These are phyloP conservation scores for Penicillium sp. DNA, from an alignment of 2,329 filamentous ascomycete genomes.

Conservation along the genomic window DNA sequence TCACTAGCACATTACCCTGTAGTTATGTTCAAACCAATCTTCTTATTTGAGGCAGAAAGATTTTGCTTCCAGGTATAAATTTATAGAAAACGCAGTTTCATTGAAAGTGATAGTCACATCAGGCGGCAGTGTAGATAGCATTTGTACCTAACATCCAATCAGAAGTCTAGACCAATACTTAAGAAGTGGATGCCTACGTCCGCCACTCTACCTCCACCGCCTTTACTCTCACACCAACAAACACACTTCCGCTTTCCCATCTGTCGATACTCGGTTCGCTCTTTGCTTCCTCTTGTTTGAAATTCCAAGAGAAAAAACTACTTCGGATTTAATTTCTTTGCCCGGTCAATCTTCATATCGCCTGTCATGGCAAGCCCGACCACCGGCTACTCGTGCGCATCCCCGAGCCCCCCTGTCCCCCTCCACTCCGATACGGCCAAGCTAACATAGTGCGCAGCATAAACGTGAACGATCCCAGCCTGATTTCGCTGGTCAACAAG, in stretches of 20 bases:
- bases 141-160: background rate
- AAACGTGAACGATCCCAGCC: conserved; percentile 69
- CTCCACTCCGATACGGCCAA: conserved; percentile 27
- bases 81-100: background rate
- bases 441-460: conserved; percentile 52
- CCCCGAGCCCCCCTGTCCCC: conserved; percentile 22
- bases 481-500: conserved; percentile 91
- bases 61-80: background rate
- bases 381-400: conserved; percentile 46
- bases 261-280: conserved; percentile 5
- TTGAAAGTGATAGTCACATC: background rate
- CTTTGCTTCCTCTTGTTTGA: conserved; percentile 17
- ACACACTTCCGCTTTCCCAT: conserved; percentile 20
- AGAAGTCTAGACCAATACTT: background rate
- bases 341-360: conserved; percentile 18
- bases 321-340: background rate
- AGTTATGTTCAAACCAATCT: conserved; percentile 29
- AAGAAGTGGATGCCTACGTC: conserved; percentile 5
- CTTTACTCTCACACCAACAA: conserved; percentile 23
- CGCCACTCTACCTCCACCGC: conserved; percentile 27
- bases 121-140: conserved; percentile 1
- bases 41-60: conserved; percentile 5
- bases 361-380: conserved; percentile 48
- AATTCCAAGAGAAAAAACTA: background rate
- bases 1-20: conserved; percentile 38